Evolutionary conservation across 495 filamentous ascomycete species (phyloP).

Genomic region (Niebla homalea): DNA sequence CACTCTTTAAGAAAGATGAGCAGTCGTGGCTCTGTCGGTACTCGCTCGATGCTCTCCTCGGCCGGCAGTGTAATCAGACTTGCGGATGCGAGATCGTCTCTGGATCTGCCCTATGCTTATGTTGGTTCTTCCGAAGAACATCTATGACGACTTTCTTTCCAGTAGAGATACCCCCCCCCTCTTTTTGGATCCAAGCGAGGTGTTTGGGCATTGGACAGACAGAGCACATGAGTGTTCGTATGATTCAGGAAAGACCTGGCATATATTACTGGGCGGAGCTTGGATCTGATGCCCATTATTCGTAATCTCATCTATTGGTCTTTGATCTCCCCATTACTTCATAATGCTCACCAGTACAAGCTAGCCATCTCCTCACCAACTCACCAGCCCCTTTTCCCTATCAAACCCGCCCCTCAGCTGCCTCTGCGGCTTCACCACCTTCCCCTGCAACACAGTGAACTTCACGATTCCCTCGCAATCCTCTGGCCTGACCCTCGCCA

Average conservation of each 20-base stretch:
- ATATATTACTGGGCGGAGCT: no score
- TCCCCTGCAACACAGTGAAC: conserved; percentile 84
- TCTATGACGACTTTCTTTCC: not conserved
- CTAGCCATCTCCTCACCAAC: conserved; percentile 48
- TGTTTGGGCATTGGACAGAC: no score
- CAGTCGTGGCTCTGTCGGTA: conserved; percentile 25
- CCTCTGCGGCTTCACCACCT: conserved; percentile 73
- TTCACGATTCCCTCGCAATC: conserved; percentile 89
- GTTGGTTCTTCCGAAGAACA: not conserved
- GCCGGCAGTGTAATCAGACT: conserved; percentile 36
- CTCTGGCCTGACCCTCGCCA: conserved; percentile 76
- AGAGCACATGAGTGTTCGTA: no score
- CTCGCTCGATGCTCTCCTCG: conserved; percentile 16
- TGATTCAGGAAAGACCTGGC: no score
- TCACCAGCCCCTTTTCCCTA: conserved; percentile 60
- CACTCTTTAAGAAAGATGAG: conserved; percentile 25
- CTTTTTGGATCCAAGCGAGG: not conserved
- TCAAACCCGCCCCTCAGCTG: conserved; percentile 90
- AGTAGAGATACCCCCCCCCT: not conserved
- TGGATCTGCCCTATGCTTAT: conserved; percentile 35
- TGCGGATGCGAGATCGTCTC: conserved; percentile 23
- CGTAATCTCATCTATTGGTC: no score
- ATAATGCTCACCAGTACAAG: no score
- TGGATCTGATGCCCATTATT: no score
- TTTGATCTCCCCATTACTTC: no score